phyloP scores from a whole-genome alignment of 1,284 basidiomycete genomes.

The Lentinula novae-zelandiae region DNA sequence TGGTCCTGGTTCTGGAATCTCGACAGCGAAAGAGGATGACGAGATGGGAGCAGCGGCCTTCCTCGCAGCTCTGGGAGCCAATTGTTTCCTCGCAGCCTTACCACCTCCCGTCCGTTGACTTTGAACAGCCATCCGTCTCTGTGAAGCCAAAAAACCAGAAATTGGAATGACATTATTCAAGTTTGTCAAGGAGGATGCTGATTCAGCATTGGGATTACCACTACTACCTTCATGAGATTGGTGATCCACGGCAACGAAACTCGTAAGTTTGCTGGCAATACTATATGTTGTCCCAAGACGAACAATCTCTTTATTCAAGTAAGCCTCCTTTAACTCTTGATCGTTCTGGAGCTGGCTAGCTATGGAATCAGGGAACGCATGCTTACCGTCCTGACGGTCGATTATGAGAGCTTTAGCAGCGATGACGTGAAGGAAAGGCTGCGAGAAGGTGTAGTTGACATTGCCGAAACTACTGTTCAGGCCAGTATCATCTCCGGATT shows the following conservation, averaged over 20 bases:
- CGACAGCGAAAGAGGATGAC: not conserved
- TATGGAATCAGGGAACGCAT: slow-evolving; percentile 1
- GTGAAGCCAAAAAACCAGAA: not conserved
- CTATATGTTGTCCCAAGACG: slow-evolving; percentile 10
- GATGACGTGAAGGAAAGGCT: slow-evolving; percentile 5
- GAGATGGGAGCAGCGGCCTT: not conserved
- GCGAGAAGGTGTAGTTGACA: not conserved
- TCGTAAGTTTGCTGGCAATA: slow-evolving; percentile 9
- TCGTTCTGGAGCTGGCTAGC: not conserved
- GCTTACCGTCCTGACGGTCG: slow-evolving; percentile 3
- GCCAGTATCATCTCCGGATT: not conserved
- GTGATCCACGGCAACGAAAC: slow-evolving; percentile 11
- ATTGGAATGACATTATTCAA: not conserved
- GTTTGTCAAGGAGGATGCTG: not conserved
- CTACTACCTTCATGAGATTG: not conserved
- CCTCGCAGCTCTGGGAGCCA: not conserved
- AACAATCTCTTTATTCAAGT: slow-evolving; percentile 10
- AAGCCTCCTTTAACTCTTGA: not conserved
- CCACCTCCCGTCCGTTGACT: not conserved
- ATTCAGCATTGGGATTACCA: not conserved
- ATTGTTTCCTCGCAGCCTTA: not conserved
- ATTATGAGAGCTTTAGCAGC: slow-evolving; percentile 12
- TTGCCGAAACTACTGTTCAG: not conserved
- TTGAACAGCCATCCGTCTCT: not conserved
- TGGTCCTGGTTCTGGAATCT: not conserved